Conservation (phyloP, 1,139 yeast genomes). For the Taphrina betulina region DNA sequence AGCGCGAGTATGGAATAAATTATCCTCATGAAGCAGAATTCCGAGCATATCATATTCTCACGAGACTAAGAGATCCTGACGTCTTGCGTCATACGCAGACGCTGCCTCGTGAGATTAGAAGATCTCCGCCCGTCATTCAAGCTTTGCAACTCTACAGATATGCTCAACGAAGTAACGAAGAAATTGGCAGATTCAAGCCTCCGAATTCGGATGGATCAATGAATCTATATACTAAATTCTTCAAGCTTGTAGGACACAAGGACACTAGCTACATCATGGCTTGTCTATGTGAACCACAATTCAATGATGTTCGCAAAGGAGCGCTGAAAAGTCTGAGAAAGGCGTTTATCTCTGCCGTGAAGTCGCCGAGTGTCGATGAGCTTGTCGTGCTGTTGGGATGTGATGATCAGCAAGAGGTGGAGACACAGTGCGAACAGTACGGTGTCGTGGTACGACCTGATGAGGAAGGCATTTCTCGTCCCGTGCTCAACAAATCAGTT, state of each 20-base stretch:
- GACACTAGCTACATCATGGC: constrained; percentile 68
- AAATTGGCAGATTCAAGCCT: constrained; percentile 56
- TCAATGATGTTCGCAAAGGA: constrained; percentile 74
- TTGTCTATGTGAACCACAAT: constrained; percentile 75
- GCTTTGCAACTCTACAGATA: constrained; percentile 70
- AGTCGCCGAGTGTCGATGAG: constrained; percentile 25
- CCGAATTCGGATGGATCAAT: constrained; percentile 60
- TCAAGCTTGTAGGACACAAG: constrained; percentile 53
- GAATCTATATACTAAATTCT: constrained; percentile 65
- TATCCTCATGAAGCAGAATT: constrained; percentile 91
- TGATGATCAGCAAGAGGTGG: constrained; percentile 32
- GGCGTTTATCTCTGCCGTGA: constrained; percentile 32
- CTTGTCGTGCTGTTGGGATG: constrained; percentile 31
- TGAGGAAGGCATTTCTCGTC: constrained; percentile 11
- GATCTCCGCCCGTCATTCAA: constrained; percentile 60
- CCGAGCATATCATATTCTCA: constrained; percentile 77
- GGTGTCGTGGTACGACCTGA: constrained; percentile 27
- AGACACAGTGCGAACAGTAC: constrained; percentile 28
- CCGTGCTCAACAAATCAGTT: constrained; percentile 29
- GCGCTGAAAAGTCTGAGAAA: constrained; percentile 62
- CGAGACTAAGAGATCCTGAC: constrained; percentile 82
- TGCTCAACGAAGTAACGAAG: constrained; percentile 58
- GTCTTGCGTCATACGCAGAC: constrained; percentile 72
- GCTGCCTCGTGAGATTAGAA: constrained; percentile 59
- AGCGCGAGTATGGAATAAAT: constrained; percentile 63